Evolutionary conservation across 108 stramenopile genomes (phyloP), one percentile per base, ranked within the genome.

Genomic region (Mediolabrus comicus): DNA sequence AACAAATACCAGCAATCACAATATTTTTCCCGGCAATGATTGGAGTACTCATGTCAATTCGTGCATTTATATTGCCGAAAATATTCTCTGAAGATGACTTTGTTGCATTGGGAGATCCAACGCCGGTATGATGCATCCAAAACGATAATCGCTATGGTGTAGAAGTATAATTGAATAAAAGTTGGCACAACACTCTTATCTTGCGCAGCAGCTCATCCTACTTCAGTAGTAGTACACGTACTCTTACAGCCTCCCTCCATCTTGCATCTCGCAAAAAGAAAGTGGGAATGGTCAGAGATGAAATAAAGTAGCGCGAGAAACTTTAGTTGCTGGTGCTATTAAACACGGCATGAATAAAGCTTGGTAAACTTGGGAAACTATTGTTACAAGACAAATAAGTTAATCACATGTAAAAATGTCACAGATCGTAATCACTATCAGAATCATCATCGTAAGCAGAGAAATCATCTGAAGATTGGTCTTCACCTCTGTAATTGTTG

Each of bases 21-120:
- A 95, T 98, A n/a, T 96, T 98, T 86, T 98, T 98, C 62, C 97
- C 97, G 2, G 86, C 89, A 17, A 91, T 95, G 43, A 98, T 98
- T 68, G 94, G 95, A 0, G 49, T 98, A 62, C 73, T 98, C 22
- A 95, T 98, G 87, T 62, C 85, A 11, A 89, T 96, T 65, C 83
- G 97, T 41, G 71, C 81, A 7, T 72, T 79, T 32, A 54, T 91
- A 27, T 74, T 98, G 25, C 97, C 97, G 0, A 86, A 84, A 29
- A 63, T 92, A 28, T 96, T 96, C 68, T 75, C 80, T 34, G 87
- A 92, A 59, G 71, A 82, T 22, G 95, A 96, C 57, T 82, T 96
- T 24, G 69, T 62, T 0, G 87, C 77, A 1, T 76, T 96, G 11
- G 92, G 91, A 17, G 94, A 95, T 51, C 74, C 77, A 29, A 75